Evolutionary conservation across 2,329 filamentous ascomycete genomes (phyloP), one percentile per base, ranked within the genome.

Genomic region (Juglanconis juglandina): DNA sequence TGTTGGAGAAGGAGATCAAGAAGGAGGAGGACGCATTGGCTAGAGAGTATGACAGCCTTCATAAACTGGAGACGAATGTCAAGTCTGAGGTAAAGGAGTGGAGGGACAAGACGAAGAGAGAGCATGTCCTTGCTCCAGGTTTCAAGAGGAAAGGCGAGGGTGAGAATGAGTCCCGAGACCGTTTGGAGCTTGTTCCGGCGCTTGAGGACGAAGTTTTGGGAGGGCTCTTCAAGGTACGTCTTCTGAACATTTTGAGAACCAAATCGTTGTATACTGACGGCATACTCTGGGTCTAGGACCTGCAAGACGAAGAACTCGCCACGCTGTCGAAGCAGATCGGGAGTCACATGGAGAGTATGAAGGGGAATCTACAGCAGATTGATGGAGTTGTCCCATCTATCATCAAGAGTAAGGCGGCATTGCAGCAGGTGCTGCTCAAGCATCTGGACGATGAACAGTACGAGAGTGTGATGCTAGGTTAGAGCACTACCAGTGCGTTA

Each of bases 1-100:
- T 91, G 50, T 76, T 91, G 37, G 75, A 75, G 57, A 75, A 78
- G 34, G 87, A 89, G 71, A 81, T 83, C 65, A 79, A 77, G 62
- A 78, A 78, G 65, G 80, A 87, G 58, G 80, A 87, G 72, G 72
- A 68, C 37, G 77, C 80, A 64, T 74, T 89, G 50, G 82, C 85
- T 64, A 71, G 70, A 35, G 86, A 88, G 60, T 83, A 86, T 66
- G 76, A 77, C 55, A 66, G 70, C 30, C 73, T 88, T 62, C 72
- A 75, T 51, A 72, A 72, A 24, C 72, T 89, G 33, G 81, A 87
- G 68, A 72, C 73, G 3, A 86, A 87, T 62, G 84, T 84, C 11
- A 79, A 80, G 62, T 78, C 79, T 2, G 83, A 86, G 70, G 77
- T 77, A 33, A 73, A 75, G 47, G 76, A 79, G 64, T 80, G 83